These are phyloP conservation scores for Xanthoceras sorbifolium DNA, from an alignment of 345 rosid species.

Conservation along the genomic window DNA sequence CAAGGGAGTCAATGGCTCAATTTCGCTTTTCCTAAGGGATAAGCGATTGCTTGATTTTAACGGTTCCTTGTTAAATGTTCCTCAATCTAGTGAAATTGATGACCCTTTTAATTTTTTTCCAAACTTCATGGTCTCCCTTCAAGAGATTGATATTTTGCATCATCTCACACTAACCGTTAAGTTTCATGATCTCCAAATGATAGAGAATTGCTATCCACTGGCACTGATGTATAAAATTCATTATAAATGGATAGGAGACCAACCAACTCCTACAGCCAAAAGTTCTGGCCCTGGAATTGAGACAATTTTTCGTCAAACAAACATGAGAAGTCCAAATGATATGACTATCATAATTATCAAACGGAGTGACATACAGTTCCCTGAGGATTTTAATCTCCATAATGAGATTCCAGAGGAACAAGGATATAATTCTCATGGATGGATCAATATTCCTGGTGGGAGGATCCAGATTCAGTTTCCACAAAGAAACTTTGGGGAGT, in stretches of 20 bases:
- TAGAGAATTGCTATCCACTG: not conserved
- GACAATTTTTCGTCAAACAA: not conserved
- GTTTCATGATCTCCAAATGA: not conserved
- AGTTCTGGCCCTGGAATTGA: not conserved
- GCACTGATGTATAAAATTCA: not conserved
- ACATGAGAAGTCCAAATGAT: not conserved
- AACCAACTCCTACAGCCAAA: not conserved
- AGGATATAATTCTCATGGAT: not conserved
- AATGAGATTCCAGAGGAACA: not conserved
- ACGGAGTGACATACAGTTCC: constrained; percentile 5
- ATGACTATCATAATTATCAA: not conserved
- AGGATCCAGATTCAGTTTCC: not conserved
- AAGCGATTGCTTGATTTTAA: not conserved
- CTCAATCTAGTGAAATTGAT: not conserved
- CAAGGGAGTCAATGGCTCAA: not conserved
- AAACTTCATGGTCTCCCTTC: not conserved
- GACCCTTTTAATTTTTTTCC: not conserved
- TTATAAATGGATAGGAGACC: constrained; percentile 1
- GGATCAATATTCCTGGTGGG: not conserved
- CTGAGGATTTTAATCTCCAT: not conserved
- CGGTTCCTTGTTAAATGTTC: not conserved
- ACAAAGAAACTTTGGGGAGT: not conserved
- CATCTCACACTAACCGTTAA: not conserved
- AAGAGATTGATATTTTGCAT: not conserved
- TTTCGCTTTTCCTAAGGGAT: not conserved